Evolutionary conservation across 306 rosid genomes (phyloP).

Genomic region (Sicyos edulis): DNA sequence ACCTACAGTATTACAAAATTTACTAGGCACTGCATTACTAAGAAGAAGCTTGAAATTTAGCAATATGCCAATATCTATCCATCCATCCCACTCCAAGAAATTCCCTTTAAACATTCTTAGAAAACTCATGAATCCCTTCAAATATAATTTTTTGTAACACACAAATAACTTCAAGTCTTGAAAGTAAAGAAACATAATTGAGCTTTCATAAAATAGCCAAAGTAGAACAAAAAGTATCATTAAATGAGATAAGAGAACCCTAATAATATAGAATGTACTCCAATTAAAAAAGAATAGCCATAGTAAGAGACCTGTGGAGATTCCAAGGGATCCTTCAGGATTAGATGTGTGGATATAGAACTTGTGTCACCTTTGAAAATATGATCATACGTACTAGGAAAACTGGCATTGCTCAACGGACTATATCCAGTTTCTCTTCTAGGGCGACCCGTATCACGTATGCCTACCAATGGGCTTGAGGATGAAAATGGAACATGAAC

Average conservation of each 20-base stretch:
- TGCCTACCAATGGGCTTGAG: conserved; percentile 53
- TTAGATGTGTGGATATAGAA: conserved; percentile 63
- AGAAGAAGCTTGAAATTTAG: conserved; percentile 9
- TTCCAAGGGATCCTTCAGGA: conserved; percentile 76
- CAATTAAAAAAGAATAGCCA: conserved; percentile 19
- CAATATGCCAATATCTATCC: too few relatives aligned
- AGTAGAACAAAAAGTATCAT: not conserved
- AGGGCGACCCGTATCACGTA: conserved; percentile 39
- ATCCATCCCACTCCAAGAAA: not conserved
- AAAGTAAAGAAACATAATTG: not conserved
- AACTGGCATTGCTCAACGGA: conserved; percentile 26
- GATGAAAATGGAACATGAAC: conserved; percentile 46
- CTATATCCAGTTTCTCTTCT: conserved; percentile 43
- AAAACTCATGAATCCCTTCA: not conserved
- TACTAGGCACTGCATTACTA: not conserved
- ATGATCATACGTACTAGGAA: conserved; percentile 36
- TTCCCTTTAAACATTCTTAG: not conserved
- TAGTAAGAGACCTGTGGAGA: conserved; percentile 55
- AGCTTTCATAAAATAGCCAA: not conserved
- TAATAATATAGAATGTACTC: conserved; percentile 18
- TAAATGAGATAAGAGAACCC: conserved; percentile 12
- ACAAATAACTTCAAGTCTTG: not conserved
- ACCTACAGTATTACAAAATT: not conserved
- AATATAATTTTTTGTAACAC: not conserved
- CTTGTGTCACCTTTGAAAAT: conserved; percentile 51